Base-by-base conservation (phyloP, 805 yeast genomes). In the Candida sphagnicola region DNA sequence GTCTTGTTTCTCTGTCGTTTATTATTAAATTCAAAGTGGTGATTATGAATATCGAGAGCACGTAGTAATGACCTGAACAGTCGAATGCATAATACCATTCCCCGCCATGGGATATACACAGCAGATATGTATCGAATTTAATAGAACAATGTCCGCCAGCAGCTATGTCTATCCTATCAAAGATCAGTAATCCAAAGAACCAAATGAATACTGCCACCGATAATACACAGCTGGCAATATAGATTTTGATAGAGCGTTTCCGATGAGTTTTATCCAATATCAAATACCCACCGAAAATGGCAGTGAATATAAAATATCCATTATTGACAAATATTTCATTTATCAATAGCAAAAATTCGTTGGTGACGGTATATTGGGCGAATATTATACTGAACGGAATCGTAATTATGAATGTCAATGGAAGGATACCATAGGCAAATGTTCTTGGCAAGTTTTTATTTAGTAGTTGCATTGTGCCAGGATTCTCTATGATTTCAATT, bases 11-110 rank as follows among this genome's bases (percentile, higher is more conserved):
- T 23, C 16, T 12, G 17, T 28, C 4, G n/a, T 17, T 4, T 5
- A 19, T 23, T 18, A 18, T 13, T 13, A 21, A 8, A 15, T 33
- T 18, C 18, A 23, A 5, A 14, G 15, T 33, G 18, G 24, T 33
- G 28, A 24, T n/a, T 16, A 33, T 33, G 18, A 19, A 33, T 6
- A 33, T 33, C 18, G 28, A 23, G 8, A 33, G 24, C 15, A 33
- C 17, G 13, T 23, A 33, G 28, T 65, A 69, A 49, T 77, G 82
- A 1, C 81, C 80, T 28, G 78, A 72, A 4, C 70, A 56, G 48
- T 77, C 81, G 47, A 76, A 76, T 8, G 78, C 77, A 42, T 67
- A 65, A 4, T 49, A 49, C 80, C 82, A 76, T 12, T 45, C 35
- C 2, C 72, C 75, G 10, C 42, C 40, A 10, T 28, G 23, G 30